These are phyloP conservation scores for Quercus aquifolioides DNA, from an alignment of 306 rosid species.

Conservation along the genomic window DNA sequence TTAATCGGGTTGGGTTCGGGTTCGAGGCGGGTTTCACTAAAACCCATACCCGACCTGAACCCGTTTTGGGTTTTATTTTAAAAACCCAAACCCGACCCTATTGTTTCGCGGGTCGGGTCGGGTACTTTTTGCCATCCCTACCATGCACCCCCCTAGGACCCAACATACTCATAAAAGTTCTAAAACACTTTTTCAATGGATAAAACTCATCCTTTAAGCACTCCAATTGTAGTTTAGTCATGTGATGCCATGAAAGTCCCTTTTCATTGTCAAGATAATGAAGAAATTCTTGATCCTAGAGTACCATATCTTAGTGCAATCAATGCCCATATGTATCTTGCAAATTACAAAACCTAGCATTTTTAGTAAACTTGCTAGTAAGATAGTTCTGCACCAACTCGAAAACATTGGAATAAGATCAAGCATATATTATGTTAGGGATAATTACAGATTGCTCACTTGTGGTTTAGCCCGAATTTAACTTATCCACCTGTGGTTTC, in stretches of 20 bases:
- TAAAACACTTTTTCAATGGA: not conserved
- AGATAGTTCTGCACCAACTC: not conserved
- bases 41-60: too few relatives aligned
- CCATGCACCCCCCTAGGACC: too few relatives aligned
- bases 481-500: too few relatives aligned
- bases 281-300: not conserved
- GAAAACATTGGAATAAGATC: not conserved
- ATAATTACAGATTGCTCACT: too few relatives aligned
- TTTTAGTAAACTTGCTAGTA: not conserved
- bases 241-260: not conserved
- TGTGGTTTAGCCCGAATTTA: too few relatives aligned
- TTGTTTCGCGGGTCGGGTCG: rapidly evolving
- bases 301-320: not conserved
- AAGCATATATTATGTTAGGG: not conserved
- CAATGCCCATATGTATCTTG: not conserved
- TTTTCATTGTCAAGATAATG: not conserved
- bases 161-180: not conserved
- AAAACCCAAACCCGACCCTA: too few relatives aligned
- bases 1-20: too few relatives aligned
- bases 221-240: not conserved
- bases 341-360: not conserved
- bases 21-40: too few relatives aligned
- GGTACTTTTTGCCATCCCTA: too few relatives aligned
- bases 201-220: not conserved
- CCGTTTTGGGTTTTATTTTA: too few relatives aligned